Conservation (phyloP, 495 filamentous ascomycete genomes). For the Trichoderma orchidacearum region DNA sequence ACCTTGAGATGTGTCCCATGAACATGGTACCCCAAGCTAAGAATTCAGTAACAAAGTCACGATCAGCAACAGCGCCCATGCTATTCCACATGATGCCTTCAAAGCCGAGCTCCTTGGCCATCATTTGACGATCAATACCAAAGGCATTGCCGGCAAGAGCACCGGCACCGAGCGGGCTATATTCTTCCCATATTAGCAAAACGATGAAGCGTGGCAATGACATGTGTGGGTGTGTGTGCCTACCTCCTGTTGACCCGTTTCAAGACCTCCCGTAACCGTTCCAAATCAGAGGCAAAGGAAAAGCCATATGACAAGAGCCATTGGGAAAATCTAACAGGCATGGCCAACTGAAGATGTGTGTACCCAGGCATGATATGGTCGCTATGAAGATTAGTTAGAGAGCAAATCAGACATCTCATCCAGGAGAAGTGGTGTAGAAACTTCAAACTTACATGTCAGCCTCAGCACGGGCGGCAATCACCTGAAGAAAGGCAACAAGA, state of each 20-base stretch:
- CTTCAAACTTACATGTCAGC: constrained; percentile 24
- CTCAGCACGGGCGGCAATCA: constrained; percentile 56
- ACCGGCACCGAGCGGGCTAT: constrained; percentile 65
- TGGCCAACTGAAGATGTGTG: constrained; percentile 74
- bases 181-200: too few relatives aligned
- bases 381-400: background rate
- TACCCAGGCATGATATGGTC: constrained; percentile 44
- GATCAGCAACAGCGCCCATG: constrained; percentile 61
- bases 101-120: constrained; percentile 75
- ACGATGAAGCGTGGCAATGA: too few relatives aligned
- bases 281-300: constrained; percentile 56
- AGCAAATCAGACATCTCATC: too few relatives aligned
- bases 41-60: constrained; percentile 12
- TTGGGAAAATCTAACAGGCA: constrained; percentile 72
- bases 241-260: constrained; percentile 57
- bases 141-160: constrained; percentile 78
- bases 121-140: constrained; percentile 60
- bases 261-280: constrained; percentile 59
- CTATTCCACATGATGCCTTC: constrained; percentile 63
- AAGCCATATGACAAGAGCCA: constrained; percentile 63
- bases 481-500: constrained; percentile 53
- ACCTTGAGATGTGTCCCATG: constrained; percentile 68
- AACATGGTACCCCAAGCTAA: constrained; percentile 35
- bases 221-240: too few relatives aligned
- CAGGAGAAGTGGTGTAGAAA: background rate